A percentile compares a stretch with the other conserved stretches of the same genome.
phyloP scores from a whole-genome alignment of 208 protist genomes.

The Vickermania spadyakhi region DNA sequence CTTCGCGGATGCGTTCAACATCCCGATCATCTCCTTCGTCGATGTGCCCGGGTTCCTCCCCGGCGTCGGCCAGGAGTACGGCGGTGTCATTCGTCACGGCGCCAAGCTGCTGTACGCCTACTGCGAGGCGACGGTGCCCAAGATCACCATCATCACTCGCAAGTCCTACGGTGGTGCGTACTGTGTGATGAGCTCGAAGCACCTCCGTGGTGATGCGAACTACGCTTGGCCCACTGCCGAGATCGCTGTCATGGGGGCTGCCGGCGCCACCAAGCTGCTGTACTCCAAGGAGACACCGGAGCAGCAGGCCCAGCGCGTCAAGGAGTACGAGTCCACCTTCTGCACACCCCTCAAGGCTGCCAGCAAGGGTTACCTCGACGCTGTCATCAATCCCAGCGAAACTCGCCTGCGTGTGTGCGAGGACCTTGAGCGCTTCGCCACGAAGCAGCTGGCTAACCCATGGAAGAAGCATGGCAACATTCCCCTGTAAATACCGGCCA shows the following conservation, averaged over 20 bases:
- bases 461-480: slow-evolving; percentile 95
- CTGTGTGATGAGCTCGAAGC: slow-evolving; percentile 95
- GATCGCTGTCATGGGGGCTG: slow-evolving; percentile 95
- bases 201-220: slow-evolving; percentile 91
- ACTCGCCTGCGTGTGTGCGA: slow-evolving; percentile 86
- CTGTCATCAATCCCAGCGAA: slow-evolving; percentile 83
- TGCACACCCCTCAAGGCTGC: slow-evolving; percentile 88
- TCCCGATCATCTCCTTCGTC: slow-evolving; percentile 95
- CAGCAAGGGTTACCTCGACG: slow-evolving; percentile 91
- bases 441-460: slow-evolving; percentile 84
- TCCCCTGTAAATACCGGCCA: slow-evolving; percentile 88
- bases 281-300: slow-evolving; percentile 41
- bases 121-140: slow-evolving; percentile 95
- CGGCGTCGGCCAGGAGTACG: slow-evolving; percentile 83
- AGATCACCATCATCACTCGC: slow-evolving; percentile 94
- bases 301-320: slow-evolving; percentile 38
- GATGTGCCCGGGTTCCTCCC: slow-evolving; percentile 97
- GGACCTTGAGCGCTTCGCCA: slow-evolving; percentile 86
- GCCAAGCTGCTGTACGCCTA: slow-evolving; percentile 97
- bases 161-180: slow-evolving; percentile 97
- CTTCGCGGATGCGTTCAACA: slow-evolving; percentile 97
- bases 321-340: slow-evolving; percentile 82
- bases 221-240: slow-evolving; percentile 95
- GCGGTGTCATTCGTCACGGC: slow-evolving; percentile 95
- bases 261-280: slow-evolving; percentile 93